Percentiles rank a stretch among this genome's conserved stretches.
These are phyloP conservation scores for Kockiozyma suomiensis DNA, from an alignment of 805 yeast genomes.

Conservation along the genomic window DNA sequence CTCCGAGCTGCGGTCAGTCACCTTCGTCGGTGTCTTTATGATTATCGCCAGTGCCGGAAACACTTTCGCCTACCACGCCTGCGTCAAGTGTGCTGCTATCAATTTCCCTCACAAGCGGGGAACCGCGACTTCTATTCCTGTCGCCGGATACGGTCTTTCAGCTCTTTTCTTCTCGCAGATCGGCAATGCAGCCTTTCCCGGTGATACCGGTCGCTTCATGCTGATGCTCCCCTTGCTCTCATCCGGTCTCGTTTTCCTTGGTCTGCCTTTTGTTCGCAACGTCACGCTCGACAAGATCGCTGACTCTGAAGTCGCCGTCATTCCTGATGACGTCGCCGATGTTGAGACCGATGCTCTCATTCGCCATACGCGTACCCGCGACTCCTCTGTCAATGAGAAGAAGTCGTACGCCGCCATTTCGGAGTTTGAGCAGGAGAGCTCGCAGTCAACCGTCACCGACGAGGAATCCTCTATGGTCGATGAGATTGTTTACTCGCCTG, in stretches of 20 bases:
- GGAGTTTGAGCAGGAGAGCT: constrained; percentile 20
- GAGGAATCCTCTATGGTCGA: constrained; percentile 26
- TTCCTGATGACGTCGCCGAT: constrained; percentile 17
- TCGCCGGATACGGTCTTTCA: constrained; percentile 73
- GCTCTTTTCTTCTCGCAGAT: constrained; percentile 67
- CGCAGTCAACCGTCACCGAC: constrained; percentile 1
- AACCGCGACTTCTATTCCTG: constrained; percentile 72
- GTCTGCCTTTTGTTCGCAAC: constrained; percentile 34
- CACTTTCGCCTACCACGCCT: constrained; percentile 63
- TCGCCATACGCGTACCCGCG: constrained; percentile 15
- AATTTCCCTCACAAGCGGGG: constrained; percentile 69
- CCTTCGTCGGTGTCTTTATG: constrained; percentile 50
- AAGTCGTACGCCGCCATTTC: constrained; percentile 24
- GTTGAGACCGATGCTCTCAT: constrained; percentile 32
- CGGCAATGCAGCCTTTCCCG: constrained; percentile 56
- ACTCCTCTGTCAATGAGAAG: constrained; percentile 5
- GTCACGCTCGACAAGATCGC: constrained; percentile 24
- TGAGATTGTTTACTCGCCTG: constrained; percentile 14
- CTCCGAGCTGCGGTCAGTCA: constrained; percentile 42
- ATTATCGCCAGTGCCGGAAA: constrained; percentile 68
- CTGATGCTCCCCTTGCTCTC: constrained; percentile 34
- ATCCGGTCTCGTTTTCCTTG: constrained; percentile 33
- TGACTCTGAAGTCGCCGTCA: constrained; percentile 22
- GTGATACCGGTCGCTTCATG: constrained; percentile 57
- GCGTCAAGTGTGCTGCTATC: constrained; percentile 73